These are phyloP conservation scores for Saksenaea vasiformis DNA, from an alignment of 371 early-diverging fungal species.

Conservation along the genomic window DNA sequence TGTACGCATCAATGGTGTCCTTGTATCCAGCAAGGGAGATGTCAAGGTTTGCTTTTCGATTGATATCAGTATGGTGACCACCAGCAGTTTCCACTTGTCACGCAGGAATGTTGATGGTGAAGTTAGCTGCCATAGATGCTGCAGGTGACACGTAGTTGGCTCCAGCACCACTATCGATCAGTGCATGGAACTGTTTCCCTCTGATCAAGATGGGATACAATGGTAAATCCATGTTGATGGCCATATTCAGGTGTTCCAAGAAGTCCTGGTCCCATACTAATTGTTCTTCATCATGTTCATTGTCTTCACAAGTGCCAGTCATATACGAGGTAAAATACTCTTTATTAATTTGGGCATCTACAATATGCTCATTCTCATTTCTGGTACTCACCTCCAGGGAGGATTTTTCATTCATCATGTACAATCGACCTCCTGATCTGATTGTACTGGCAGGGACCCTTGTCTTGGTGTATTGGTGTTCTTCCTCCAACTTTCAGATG, in stretches of 20 bases:
- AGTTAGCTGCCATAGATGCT: background rate
- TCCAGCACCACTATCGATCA: background rate
- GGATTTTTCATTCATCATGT: background rate
- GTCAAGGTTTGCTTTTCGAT: background rate
- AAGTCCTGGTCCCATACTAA: constrained; percentile 12
- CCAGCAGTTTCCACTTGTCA: background rate
- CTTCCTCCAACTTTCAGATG: background rate
- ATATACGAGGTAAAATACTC: background rate
- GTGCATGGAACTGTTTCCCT: background rate
- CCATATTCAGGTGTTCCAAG: background rate
- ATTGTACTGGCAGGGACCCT: background rate
- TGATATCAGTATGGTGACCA: background rate
- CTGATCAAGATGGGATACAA: background rate
- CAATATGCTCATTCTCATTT: background rate
- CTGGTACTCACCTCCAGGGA: background rate
- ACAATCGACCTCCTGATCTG: background rate
- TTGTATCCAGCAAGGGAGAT: background rate
- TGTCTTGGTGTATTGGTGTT: too few relatives aligned
- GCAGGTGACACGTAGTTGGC: background rate
- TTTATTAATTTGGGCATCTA: background rate
- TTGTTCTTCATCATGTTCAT: background rate
- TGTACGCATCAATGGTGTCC: background rate
- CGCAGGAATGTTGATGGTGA: background rate
- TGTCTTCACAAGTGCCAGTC: too few relatives aligned
- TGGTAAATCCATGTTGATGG: background rate